These are phyloP conservation scores for Carallia brachiata DNA, from an alignment of 345 rosid genomes.

Conservation along the genomic window DNA sequence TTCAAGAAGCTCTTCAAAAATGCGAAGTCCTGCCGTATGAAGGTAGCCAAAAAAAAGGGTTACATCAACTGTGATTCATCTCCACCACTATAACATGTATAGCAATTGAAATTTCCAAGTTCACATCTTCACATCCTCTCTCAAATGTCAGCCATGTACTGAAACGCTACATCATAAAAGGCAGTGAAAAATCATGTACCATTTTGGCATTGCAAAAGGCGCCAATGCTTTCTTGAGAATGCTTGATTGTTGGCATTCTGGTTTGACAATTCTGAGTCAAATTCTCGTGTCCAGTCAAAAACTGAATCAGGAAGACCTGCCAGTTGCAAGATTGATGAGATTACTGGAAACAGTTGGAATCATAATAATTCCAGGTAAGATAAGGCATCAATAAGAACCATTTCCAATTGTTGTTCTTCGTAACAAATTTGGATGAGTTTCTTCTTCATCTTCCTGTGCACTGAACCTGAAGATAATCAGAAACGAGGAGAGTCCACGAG, in stretches of 20 bases:
- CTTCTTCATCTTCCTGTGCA: slow-evolving; percentile 92
- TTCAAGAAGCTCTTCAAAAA: slow-evolving; percentile 98
- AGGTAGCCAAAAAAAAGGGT: slow-evolving; percentile 9
- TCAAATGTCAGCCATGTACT: slow-evolving; percentile 14
- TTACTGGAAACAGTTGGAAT: slow-evolving; percentile 9
- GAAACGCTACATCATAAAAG: slow-evolving; percentile 8
- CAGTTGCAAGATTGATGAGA: slow-evolving; percentile 28
- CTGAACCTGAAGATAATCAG: slow-evolving; percentile 52
- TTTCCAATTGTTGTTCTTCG: slow-evolving; percentile 96
- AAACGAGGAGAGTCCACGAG: neutral
- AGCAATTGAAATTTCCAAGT: neutral
- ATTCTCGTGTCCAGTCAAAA: slow-evolving; percentile 87
- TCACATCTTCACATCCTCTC: neutral
- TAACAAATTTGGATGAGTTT: slow-evolving; percentile 45
- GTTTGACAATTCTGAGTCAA: slow-evolving; percentile 66
- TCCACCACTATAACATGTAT: slow-evolving; percentile 8
- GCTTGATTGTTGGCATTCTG: slow-evolving; percentile 81
- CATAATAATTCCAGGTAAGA: slow-evolving; percentile 18
- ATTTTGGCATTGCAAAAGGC: slow-evolving; percentile 98
- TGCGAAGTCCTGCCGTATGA: slow-evolving; percentile 81
- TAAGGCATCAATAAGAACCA: slow-evolving; percentile 45
- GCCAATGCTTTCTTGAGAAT: slow-evolving; percentile 97
- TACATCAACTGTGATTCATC: slow-evolving; percentile 10
- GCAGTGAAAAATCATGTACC: slow-evolving; percentile 44
- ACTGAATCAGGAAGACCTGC: slow-evolving; percentile 88